A percentile compares a stretch with the other conserved stretches of the same genome.
Evolutionary conservation across 352 stramenopile genomes (phyloP).

Genomic region (Phytophthora fragariae): DNA sequence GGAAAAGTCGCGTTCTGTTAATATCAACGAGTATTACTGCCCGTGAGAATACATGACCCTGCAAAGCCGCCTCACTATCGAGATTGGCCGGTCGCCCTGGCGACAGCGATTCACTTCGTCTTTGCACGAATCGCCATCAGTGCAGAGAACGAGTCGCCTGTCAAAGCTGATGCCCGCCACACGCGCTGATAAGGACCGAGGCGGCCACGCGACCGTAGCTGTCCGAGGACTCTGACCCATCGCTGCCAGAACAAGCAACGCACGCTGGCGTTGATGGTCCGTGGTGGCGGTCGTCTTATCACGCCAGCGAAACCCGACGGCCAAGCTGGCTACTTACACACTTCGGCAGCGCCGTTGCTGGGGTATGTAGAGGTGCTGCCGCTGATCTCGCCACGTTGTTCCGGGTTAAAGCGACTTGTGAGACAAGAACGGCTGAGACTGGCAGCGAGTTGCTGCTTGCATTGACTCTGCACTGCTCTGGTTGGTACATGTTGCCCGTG

Average conservation of each 20-base stretch:
- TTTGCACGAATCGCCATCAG: constrained; percentile 32
- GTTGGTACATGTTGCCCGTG: constrained; percentile 69
- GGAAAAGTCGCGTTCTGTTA: too few species aligned
- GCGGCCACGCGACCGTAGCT: constrained; percentile 9
- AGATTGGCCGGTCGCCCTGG: neutral
- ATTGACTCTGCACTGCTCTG: constrained; percentile 19
- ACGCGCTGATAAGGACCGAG: constrained; percentile 21
- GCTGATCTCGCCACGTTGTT: constrained; percentile 36
- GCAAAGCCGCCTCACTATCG: too few species aligned
- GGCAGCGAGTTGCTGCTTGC: constrained; percentile 28
- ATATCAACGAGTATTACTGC: too few species aligned
- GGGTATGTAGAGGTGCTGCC: constrained; percentile 20
- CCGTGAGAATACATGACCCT: neutral
- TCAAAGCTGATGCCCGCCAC: too few species aligned
- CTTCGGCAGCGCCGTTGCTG: neutral
- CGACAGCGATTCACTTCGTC: constrained; percentile 23
- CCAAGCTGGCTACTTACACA: neutral
- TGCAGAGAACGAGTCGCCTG: constrained; percentile 14
- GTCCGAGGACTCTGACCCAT: neutral
- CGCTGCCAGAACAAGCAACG: neutral
- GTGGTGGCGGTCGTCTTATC: too few species aligned
- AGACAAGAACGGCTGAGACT: constrained; percentile 21
- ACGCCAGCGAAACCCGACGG: too few species aligned
- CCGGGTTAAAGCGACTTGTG: constrained; percentile 31
- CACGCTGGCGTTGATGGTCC: neutral